phyloP scores from a whole-genome alignment of 2,329 filamentous ascomycete species.

The Emydomyces testavorans region DNA sequence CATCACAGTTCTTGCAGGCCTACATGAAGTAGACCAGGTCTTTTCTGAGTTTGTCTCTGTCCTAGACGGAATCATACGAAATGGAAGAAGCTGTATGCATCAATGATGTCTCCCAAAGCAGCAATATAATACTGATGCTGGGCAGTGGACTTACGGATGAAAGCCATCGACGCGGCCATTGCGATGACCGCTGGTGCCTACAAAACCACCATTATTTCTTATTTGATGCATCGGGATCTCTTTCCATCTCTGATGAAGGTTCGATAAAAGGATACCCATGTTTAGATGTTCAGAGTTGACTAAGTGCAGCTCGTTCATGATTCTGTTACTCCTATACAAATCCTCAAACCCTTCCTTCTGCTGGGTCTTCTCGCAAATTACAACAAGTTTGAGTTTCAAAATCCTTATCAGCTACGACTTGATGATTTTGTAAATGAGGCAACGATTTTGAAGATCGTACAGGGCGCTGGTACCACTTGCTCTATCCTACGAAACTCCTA shows the following conservation, averaged over 20 bases:
- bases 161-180: conserved; percentile 69
- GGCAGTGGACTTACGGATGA: conserved; percentile 60
- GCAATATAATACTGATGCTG: background rate
- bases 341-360: conserved; percentile 66
- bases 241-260: conserved; percentile 95
- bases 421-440: conserved; percentile 92
- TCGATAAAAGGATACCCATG: conserved; percentile 17
- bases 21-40: conserved; percentile 74
- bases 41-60: conserved; percentile 80
- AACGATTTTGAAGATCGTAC: conserved; percentile 71
- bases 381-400: conserved; percentile 98
- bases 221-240: conserved; percentile 86
- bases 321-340: conserved; percentile 50
- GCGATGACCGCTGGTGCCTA: conserved; percentile 88
- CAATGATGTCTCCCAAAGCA: background rate
- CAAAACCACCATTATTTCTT: conserved; percentile 84
- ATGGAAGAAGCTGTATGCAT: conserved; percentile 55
- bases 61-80: conserved; percentile 71
- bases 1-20: conserved; percentile 75
- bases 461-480: conserved; percentile 63
- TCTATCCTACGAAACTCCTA: conserved; percentile 59
- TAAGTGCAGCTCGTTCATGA: conserved; percentile 65
- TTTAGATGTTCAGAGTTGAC: conserved; percentile 13
- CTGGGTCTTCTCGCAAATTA: conserved; percentile 87
- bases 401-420: conserved; percentile 82